Evolutionary conservation across 805 yeast species (phyloP).

Genomic region (Hemisphaericaspora nanyangensis): DNA sequence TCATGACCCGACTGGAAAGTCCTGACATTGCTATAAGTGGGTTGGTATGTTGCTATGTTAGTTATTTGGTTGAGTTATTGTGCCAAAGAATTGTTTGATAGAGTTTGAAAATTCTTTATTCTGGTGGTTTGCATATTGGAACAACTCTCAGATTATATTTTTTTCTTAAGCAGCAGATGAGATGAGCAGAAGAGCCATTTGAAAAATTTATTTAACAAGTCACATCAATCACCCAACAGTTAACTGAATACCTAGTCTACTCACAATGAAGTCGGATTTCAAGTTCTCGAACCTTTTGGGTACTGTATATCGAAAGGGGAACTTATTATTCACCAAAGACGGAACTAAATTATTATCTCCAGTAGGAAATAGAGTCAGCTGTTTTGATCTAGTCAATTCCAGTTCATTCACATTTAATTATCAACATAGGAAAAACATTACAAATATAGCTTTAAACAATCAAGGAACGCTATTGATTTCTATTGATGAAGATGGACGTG

Average conservation of each 20-base stretch:
- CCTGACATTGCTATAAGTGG: conserved; percentile 14
- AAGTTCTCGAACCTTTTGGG: conserved; percentile 86
- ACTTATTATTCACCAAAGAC: conserved; percentile 77
- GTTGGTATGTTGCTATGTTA: not conserved
- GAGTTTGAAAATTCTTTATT: no score
- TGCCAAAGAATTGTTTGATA: no score
- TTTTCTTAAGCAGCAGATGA: not conserved
- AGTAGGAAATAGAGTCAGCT: conserved; percentile 89
- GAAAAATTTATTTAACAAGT: not conserved
- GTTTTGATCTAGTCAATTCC: conserved; percentile 81
- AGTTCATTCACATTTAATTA: conserved; percentile 85
- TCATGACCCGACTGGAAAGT: conserved; percentile 66
- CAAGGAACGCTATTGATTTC: conserved; percentile 78
- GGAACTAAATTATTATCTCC: conserved; percentile 84
- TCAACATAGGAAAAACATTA: conserved; percentile 85
- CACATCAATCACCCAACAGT: no score
- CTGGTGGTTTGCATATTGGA: no score
- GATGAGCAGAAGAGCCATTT: not conserved
- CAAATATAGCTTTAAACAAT: conserved; percentile 74
- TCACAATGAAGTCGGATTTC: conserved; percentile 78
- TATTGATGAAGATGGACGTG: conserved; percentile 90
- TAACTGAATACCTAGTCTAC: no score
- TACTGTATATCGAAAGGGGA: conserved; percentile 93
- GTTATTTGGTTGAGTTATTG: no score
- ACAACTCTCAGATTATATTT: no score